A percentile compares a stretch with the other conserved stretches of the same genome.
These are phyloP conservation scores for Eremochloa ophiuroides DNA, from an alignment of 176 grass and related monocot genomes.

Conservation along the genomic window DNA sequence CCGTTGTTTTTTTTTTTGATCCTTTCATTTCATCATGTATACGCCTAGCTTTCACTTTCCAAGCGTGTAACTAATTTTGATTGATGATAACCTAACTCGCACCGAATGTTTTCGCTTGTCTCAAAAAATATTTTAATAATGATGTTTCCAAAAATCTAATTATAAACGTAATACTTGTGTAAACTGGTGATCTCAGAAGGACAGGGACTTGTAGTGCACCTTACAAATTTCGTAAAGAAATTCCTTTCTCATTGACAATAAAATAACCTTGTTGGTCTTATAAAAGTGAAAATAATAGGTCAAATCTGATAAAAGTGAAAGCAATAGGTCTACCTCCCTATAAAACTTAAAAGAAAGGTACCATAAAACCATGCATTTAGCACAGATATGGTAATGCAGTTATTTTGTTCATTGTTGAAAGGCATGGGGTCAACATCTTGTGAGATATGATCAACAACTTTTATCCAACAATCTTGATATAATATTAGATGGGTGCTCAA, in stretches of 20 bases:
- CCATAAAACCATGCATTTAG: neutral
- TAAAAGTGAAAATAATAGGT: no score
- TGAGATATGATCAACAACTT: neutral
- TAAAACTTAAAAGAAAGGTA: neutral
- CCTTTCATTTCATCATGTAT: no score
- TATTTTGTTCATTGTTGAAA: neutral
- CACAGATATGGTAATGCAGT: neutral
- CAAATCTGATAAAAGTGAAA: neutral
- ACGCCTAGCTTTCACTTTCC: no score
- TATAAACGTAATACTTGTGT: neutral
- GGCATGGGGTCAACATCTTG: neutral
- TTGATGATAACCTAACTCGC: neutral
- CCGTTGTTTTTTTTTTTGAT: no score
- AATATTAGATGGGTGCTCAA: neutral
- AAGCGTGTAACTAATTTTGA: neutral
- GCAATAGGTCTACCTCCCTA: no score
- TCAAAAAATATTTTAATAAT: neutral
- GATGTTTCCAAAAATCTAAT: neutral
- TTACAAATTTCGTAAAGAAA: neutral
- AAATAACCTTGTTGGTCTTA: no score
- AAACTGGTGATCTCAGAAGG: neutral
- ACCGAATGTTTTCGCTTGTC: neutral
- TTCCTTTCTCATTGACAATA: neutral
- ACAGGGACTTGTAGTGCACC: neutral
- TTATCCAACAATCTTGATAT: neutral